phyloP scores from a whole-genome alignment of 202 grass and related monocot species.

The Carex arenaria region DNA sequence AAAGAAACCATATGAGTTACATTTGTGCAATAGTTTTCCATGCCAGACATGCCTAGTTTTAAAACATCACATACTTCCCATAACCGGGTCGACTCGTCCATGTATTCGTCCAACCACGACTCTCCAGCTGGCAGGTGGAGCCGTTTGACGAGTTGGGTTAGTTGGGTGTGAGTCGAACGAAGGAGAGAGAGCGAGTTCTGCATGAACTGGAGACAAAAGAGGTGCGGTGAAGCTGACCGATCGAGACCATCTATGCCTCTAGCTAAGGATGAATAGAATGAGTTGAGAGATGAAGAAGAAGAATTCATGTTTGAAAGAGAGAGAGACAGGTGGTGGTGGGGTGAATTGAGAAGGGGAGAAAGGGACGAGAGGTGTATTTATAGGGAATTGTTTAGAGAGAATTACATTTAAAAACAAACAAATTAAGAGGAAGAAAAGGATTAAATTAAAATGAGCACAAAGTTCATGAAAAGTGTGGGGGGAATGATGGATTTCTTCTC shows the following conservation, averaged over 20 bases:
- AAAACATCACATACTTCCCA: conserved; percentile 65
- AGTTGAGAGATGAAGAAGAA: conserved; percentile 42
- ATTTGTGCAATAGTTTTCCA: conserved; percentile 49
- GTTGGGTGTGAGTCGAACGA: conserved; percentile 56
- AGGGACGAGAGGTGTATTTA: conserved; percentile 11
- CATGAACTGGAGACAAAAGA: conserved; percentile 63
- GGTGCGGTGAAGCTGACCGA: conserved; percentile 25
- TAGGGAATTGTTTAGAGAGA: conserved; percentile 11
- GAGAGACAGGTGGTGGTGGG: not conserved
- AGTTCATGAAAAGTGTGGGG: conserved; percentile 25
- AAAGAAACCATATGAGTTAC: conserved; percentile 36
- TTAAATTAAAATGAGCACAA: conserved; percentile 6
- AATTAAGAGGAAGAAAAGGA: not conserved
- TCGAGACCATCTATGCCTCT: conserved; percentile 72
- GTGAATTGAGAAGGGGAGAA: conserved; percentile 15
- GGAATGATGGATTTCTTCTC: conserved; percentile 30
- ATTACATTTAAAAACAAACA: not conserved
- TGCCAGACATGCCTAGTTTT: conserved; percentile 42
- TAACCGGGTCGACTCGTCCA: conserved; percentile 83
- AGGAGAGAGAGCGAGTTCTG: conserved; percentile 57
- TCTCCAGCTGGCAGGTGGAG: conserved; percentile 81
- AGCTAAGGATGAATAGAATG: conserved; percentile 72
- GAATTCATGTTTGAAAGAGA: conserved; percentile 41
- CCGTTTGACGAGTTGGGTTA: conserved; percentile 59
- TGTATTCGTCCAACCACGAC: conserved; percentile 87